Base-by-base conservation (phyloP, 441 rosid genomes). In the Populus hybrid region DNA sequence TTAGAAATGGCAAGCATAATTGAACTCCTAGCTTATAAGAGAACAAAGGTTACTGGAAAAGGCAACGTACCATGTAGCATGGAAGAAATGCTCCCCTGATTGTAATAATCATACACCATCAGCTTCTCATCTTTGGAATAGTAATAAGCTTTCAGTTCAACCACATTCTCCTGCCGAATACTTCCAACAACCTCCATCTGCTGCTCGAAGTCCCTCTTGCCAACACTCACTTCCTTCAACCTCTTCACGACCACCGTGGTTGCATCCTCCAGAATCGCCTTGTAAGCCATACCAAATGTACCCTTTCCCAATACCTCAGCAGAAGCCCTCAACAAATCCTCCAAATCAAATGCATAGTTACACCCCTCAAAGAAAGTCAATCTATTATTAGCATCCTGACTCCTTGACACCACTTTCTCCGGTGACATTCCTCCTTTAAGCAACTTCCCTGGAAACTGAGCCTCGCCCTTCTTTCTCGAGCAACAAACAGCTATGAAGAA, bases 261-360 rank as follows among this genome's bases (percentile, higher is more conserved):
- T 9, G 89, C 91, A 71, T 95, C 98, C 82, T 94, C 97, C 36
- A 95, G 82, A 53, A 89, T 86, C 0, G 98, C 98, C 87, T 91
- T 95, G 64, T 96, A 96, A 26, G 99, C 89, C 53, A 89, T 90
- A 66, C 99, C 98, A 61, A 93, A 94, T 35, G 91, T 88, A 50
- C 99, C 98, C 63, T 96, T 96, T 61, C 98, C 99, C 67, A 94
- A 84, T 29, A 96, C 95, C 85, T 96, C 99, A n/a, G 97, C 99
- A 14, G 98, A 93, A 72, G 98, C 96, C 83, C 97, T 91, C 90
- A 94, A 81, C 31, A 96, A 83, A 86, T 96, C 97, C 82, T 91
- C 95, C 74, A 96, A 86, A 85, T 94, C 93, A 56, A 94, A 95
- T 31, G 95, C 84, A 84, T 90, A 92, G 35, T 81, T 84, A 68